Base-by-base conservation (phyloP, 140 eudicot species). In the Flaveria floridana region DNA sequence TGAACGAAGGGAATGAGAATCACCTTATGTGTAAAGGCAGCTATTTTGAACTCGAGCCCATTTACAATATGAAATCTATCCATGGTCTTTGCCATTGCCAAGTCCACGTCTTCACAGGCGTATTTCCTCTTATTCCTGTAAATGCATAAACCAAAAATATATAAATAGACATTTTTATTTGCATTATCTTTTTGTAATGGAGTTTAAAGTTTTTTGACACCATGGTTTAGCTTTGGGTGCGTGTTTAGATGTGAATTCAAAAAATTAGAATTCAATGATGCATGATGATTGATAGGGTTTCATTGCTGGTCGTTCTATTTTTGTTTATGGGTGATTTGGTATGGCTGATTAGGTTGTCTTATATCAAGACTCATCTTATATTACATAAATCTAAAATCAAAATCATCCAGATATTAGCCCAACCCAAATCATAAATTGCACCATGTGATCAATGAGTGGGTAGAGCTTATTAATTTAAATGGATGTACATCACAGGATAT, bases 31-130 rank as follows among this genome's bases (percentile, higher is more conserved):
- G 96, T 75, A 71, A 37, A 84, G 79, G 88, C 76, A 6, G 88
- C 81, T 75, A 94, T 86, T 86, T 87, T 90, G 76, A 89, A 83
- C 74, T 94, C 97, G 42, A 94, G 83, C 65, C 87, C 96, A 42
- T 90, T 91, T 26, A 78, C 66, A 48, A 90, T 37, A 81, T 78
- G 71, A 69, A 90, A 77, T 83, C 90, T 88, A 75, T 94, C 92
- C 91, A 85, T 85, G 59, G 88, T 94, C 85, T 80, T 80, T 67
- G 80, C 65, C 59, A 78, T 74, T 57, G 76, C 86, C 67, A 78
- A 55, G 52, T 48, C 61, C 72, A 84, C 90, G 69, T 93, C 89
- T 77, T 82, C 88, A 64, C 69, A 53, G 9, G 67, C 70, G 66
- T 75, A 50, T 77, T 84, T 85, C 65, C 70, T 77, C 83, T 82